Evolutionary conservation across 163 green algal species (phyloP).

Genomic region (Chlamydomonas reinhardtii): DNA sequence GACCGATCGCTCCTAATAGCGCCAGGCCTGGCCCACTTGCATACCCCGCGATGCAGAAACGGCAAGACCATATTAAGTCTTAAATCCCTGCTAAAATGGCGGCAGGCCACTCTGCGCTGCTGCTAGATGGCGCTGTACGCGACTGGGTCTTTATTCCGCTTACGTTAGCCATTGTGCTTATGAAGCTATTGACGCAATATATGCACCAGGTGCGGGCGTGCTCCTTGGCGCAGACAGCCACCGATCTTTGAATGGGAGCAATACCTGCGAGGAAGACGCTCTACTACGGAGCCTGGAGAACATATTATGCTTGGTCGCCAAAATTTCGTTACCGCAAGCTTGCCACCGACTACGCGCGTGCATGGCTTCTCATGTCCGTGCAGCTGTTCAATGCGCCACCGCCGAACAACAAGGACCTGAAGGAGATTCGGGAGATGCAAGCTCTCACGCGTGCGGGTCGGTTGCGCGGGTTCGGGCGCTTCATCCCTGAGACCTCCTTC

Average conservation of each 20-base stretch:
- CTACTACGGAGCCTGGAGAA: too few species aligned
- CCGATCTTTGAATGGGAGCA: too few species aligned
- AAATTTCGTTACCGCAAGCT: too few species aligned
- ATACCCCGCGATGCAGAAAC: too few species aligned
- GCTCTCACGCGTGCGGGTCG: slow-evolving; percentile 74
- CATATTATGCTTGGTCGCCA: too few species aligned
- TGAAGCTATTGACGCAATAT: slow-evolving; percentile 94
- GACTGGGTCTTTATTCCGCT: slow-evolving; percentile 95
- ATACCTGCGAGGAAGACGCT: too few species aligned
- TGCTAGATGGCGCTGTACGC: slow-evolving; percentile 83
- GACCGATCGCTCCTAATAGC: too few species aligned
- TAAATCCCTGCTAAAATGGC: too few species aligned
- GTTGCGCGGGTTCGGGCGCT: slow-evolving; percentile 72
- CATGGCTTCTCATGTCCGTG: neutral
- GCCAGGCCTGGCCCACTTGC: too few species aligned
- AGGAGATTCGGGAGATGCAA: slow-evolving; percentile 86
- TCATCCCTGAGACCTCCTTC: slow-evolving; percentile 74
- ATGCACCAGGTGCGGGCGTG: slow-evolving; percentile 70
- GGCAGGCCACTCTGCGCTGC: neutral
- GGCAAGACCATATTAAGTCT: too few species aligned
- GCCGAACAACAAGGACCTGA: slow-evolving; percentile 69
- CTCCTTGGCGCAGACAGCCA: too few species aligned
- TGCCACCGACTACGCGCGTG: too few species aligned
- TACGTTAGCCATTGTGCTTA: slow-evolving; percentile 88
- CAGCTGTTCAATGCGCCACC: slow-evolving; percentile 56